Evolutionary conservation across 2,329 filamentous ascomycete species (phyloP), one percentile per base, ranked within the genome.

Genomic region (Zymoseptoria tritici): DNA sequence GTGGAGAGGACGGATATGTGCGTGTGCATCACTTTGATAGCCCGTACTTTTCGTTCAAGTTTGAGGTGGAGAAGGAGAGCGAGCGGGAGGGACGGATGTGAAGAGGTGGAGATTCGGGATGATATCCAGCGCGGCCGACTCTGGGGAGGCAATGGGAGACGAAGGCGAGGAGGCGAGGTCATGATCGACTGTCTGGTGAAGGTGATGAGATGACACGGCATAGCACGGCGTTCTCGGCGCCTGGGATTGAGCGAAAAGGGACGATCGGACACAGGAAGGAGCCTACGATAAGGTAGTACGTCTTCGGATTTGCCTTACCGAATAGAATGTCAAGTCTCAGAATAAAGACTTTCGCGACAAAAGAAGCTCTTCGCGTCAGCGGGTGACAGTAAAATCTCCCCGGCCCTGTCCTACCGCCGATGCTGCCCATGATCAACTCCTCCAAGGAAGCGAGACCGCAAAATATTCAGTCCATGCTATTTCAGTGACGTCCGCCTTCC

Each of bases 11-110:
- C 78, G 94, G 94, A 72, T 99, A 99, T 80, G 93, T 99, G 66
- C 90, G 94, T 73, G 88, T 97, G 68, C 94, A 99, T 80, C 91
- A 96, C 79, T 99, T 99, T 78, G 94, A 99, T 80, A 96, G 96
- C 83, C 85, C 88, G 64, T 99, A 97, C 83, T 97, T 94, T 76
- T 94, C 99, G 78, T 99, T 99, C 80, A 85, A 89, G 82, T 99
- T 96, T 77, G 94, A 99, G 83, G 94, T 97, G 63, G 94, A 99
- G 85, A 84, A 92, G 77, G 92, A 97, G 81, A 76, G 79, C 72
- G 65, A 68, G 63, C 64, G 65, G 56, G 61, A 65, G 55, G 53
- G 64, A 54, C 57, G 66, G 54, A 60, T 66, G 51, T 68, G 59
- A 55, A 16, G 13, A 46, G 36, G 36, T 46, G 36, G 4, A n/a